Base-by-base conservation (phyloP, 208 protist genomes). In the Acanthamoeba sp. region DNA sequence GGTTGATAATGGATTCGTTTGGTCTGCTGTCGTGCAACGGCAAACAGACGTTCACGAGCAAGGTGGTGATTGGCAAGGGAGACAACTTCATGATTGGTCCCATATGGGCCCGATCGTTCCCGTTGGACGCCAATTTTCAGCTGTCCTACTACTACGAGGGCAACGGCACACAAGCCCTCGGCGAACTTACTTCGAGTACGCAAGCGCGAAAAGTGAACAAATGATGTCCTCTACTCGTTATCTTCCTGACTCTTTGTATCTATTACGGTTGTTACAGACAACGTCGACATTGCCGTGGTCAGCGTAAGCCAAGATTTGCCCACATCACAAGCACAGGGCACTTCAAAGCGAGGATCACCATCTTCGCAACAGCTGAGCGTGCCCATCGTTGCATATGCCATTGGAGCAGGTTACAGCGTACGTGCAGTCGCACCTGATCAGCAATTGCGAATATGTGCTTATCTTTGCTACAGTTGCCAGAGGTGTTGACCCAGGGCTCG, bases 111-210 rank as follows among this genome's bases (percentile, higher is more conserved):
- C 14, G 34, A 1, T 2, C 36, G 7, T 78, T 45, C 36, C 38
- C 69, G 6, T n/a, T 78, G 7, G 69, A 78, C 69, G 1, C 34
- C 69, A 78, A 78, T 22, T 78, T 78, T 34, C 69, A 78, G 69
- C 24, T 78, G 69, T 9, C 34, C 34, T 36, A 10, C 69, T 42
- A 36, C 34, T 3, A 1, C 24, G 38, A 45, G 59, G 4, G 5
- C 69, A n/a, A 78, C 34, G 36, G 3, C 2, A 78, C 69, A 1
- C 5, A 14, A 1, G 69, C 29, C 20, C 69, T 78, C 14, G 36
- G 5, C 22, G 69, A 78, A 7, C 34, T 78, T 2, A 7, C 36
- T 16, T 27, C 20, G 20, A 12, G 36, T 36, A 38, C n/a, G 64
- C n/a, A 16, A 27, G 50, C 2, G 50, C 50, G n/a, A n/a, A n/a